Evolutionary conservation across 306 rosid genomes (phyloP).

Genomic region (Clitoria ternatea): DNA sequence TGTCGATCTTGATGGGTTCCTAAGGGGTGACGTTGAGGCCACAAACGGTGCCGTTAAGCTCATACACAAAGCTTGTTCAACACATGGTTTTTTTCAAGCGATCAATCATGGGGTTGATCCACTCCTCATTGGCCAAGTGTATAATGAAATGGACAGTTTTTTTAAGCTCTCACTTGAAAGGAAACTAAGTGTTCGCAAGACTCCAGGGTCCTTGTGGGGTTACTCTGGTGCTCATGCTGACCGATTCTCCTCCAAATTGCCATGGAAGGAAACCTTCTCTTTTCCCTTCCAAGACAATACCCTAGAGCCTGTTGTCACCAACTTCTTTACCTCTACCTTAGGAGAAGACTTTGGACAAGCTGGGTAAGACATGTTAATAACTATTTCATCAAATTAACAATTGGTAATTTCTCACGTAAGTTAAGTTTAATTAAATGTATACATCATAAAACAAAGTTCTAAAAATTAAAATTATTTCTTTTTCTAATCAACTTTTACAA

Average conservation of each 20-base stretch:
- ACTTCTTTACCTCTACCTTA: constrained; percentile 35
- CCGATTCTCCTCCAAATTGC: constrained; percentile 56
- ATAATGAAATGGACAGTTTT: constrained; percentile 34
- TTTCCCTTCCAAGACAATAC: constrained; percentile 37
- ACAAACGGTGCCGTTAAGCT: constrained; percentile 27
- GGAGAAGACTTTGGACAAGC: constrained; percentile 40
- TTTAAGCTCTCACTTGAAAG: constrained; percentile 42
- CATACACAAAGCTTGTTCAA: constrained; percentile 39
- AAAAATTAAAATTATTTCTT: too few species aligned
- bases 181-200: constrained; percentile 28
- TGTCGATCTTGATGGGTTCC: constrained; percentile 57
- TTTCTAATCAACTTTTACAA: too few species aligned
- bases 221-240: constrained; percentile 70
- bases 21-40: constrained; percentile 41
- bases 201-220: constrained; percentile 38
- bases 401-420: too few species aligned
- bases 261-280: constrained; percentile 80
- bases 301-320: constrained; percentile 18
- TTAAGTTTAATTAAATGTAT: too few species aligned
- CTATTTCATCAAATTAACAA: too few species aligned
- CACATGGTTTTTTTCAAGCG: constrained; percentile 71
- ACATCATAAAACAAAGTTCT: too few species aligned
- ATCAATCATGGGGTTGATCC: constrained; percentile 56
- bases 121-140: constrained; percentile 32
- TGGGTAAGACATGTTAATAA: constrained; percentile 33